These are phyloP conservation scores for Elsinoe perseae DNA, from an alignment of 2,329 filamentous ascomycete genomes.

Conservation along the genomic window DNA sequence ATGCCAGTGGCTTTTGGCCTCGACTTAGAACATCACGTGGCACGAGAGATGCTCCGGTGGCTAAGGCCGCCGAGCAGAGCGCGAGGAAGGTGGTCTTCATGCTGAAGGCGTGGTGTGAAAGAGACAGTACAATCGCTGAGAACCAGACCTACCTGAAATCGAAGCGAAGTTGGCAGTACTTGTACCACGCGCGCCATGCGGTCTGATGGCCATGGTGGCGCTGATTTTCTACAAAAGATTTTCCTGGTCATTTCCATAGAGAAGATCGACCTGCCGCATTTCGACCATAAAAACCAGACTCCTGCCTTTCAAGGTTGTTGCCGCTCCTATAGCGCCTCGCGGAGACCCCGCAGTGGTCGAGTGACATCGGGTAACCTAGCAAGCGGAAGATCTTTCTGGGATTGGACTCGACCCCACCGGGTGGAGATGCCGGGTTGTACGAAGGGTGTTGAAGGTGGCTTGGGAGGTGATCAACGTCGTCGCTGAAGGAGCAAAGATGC, in stretches of 20 bases:
- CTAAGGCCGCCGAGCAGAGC: not conserved
- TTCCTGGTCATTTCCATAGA: constrained; percentile 6
- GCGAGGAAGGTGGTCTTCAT: constrained; percentile 3
- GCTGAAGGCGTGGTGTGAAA: not conserved
- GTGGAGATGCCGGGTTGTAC: not conserved
- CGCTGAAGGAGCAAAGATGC: no score
- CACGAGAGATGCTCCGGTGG: constrained; percentile 5
- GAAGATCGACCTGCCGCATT: not conserved
- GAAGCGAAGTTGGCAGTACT: not conserved
- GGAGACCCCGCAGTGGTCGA: not conserved
- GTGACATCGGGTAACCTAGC: not conserved
- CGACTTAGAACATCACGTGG: not conserved
- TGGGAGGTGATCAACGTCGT: no score
- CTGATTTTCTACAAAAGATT: not conserved
- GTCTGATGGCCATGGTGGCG: not conserved
- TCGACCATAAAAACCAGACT: not conserved
- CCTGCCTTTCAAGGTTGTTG: not conserved
- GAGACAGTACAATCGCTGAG: not conserved
- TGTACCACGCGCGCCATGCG: not conserved
- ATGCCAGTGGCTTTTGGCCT: not conserved
- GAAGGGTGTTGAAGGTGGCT: no score
- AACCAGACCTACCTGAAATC: not conserved
- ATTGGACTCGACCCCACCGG: not conserved
- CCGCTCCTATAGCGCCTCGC: not conserved
- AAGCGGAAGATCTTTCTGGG: constrained; percentile 4